Conservation (phyloP, 2,329 filamentous ascomycete genomes). For the Sporothrix pallida region DNA sequence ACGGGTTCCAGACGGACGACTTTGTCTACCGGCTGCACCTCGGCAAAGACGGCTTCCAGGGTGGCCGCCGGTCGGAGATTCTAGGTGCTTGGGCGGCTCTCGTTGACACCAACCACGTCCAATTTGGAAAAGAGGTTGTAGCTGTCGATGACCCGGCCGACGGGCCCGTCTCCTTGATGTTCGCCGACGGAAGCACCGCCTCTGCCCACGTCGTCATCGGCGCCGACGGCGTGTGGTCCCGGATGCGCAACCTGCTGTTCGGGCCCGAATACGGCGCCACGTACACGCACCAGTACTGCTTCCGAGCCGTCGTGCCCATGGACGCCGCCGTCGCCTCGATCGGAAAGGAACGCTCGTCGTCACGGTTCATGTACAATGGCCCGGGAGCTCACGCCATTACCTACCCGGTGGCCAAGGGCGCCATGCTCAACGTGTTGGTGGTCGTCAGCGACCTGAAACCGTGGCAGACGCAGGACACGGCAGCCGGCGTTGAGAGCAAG, state of each 20-base stretch:
- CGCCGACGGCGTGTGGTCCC: conserved; percentile 69
- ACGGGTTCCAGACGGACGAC: conserved; percentile 45
- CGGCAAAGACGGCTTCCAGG: conserved; percentile 51
- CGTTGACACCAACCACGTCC: conserved; percentile 41
- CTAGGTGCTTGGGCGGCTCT: conserved; percentile 48
- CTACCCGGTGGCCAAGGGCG: conserved; percentile 64
- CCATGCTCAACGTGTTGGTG: conserved; percentile 63
- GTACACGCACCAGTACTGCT: conserved; percentile 66
- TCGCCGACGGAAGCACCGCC: conserved; percentile 44
- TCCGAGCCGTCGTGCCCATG: conserved; percentile 67
- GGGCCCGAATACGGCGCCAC: conserved; percentile 51
- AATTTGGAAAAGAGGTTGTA: conserved; percentile 46
- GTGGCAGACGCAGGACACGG: conserved; percentile 43
- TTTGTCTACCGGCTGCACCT: conserved; percentile 47
- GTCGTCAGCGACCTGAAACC: conserved; percentile 48
- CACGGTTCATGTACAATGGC: conserved; percentile 62
- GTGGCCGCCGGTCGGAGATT: conserved; percentile 50
- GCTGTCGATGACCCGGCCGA: conserved; percentile 40
- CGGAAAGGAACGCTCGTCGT: conserved; percentile 56
- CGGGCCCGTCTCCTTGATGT: conserved; percentile 38
- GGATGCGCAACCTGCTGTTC: conserved; percentile 58
- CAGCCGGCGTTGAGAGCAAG: neutral
- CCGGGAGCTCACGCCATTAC: conserved; percentile 63
- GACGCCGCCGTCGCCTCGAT: conserved; percentile 56
- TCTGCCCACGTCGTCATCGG: conserved; percentile 56